Conservation (phyloP, 108 stramenopile genomes). For the Chaetoceros tenuissimus region DNA sequence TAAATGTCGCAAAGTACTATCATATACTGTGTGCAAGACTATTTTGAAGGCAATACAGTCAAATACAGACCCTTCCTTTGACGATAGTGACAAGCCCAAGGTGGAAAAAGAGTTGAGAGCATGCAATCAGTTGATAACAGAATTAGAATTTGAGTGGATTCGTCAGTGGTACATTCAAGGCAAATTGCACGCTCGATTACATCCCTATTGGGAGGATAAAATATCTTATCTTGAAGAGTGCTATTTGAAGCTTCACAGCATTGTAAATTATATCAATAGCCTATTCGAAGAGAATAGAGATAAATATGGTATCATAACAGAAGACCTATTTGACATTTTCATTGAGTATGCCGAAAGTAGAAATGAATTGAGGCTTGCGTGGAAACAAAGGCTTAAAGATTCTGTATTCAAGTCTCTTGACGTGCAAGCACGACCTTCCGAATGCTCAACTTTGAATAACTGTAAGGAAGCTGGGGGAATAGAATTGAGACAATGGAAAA, state of each 20-base stretch:
- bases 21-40: neutral
- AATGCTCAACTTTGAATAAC: constrained; percentile 15
- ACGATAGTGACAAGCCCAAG: constrained; percentile 7
- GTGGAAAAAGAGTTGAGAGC: constrained; percentile 19
- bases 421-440: constrained; percentile 18
- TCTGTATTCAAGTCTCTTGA: constrained; percentile 17
- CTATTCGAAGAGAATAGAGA: neutral
- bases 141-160: constrained; percentile 81
- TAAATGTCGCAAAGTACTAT: constrained; percentile 13
- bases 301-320: constrained; percentile 10
- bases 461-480: neutral
- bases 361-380: constrained; percentile 9
- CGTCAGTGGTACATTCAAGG: constrained; percentile 77
- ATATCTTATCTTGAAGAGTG: constrained; percentile 18
- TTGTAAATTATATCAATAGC: constrained; percentile 1
- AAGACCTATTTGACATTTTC: constrained; percentile 34
- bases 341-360: constrained; percentile 33
- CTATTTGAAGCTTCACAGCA: constrained; percentile 13
- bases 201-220: constrained; percentile 40
- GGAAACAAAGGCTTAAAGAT: constrained; percentile 22
- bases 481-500: constrained; percentile 18
- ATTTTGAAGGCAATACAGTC: neutral
- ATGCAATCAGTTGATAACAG: constrained; percentile 44
- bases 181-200: constrained; percentile 35
- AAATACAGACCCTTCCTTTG: neutral